A percentile compares a stretch with the other conserved stretches of the same genome.
These are phyloP conservation scores for Pseudogymnoascus sp. DNA, from an alignment of 2,329 filamentous ascomycete genomes.

Conservation along the genomic window DNA sequence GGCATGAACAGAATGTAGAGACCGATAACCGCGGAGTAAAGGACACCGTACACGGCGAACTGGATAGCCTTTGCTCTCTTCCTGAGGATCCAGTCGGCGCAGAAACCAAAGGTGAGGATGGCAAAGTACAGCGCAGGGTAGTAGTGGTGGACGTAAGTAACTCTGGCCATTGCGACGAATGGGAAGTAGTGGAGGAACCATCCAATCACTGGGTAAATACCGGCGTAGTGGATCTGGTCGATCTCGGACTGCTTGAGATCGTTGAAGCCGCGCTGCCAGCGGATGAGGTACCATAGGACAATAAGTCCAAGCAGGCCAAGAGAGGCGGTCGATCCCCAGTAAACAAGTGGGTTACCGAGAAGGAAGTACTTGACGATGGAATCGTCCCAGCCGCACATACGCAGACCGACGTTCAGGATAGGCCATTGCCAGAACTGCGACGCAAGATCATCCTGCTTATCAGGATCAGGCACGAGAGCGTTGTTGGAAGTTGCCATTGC, in stretches of 20 bases:
- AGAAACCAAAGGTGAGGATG: conserved; percentile 81
- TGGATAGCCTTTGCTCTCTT: conserved; percentile 57
- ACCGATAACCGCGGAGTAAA: conserved; percentile 69
- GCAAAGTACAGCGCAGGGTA: conserved; percentile 98
- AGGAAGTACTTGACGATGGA: conserved; percentile 96
- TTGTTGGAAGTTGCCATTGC: conserved; percentile 99
- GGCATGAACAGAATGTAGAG: conserved; percentile 87
- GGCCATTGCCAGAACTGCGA: conserved; percentile 99
- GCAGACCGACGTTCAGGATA: conserved; percentile 84
- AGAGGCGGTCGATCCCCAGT: conserved; percentile 84
- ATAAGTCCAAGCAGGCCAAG: conserved; percentile 66
- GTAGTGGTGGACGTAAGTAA: conserved; percentile 99
- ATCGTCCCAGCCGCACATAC: conserved; percentile 99
- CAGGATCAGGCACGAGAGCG: conserved; percentile 89
- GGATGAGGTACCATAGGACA: conserved; percentile 75
- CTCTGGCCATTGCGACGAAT: conserved; percentile 95
- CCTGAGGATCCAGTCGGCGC: conserved; percentile 73
- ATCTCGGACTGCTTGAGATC: conserved; percentile 75
- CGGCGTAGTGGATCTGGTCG: conserved; percentile 90
- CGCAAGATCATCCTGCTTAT: conserved; percentile 97
- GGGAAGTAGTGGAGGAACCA: conserved; percentile 97
- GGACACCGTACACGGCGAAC: conserved; percentile 59
- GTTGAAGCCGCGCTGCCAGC: conserved; percentile 90
- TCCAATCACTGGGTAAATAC: conserved; percentile 81
- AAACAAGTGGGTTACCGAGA: conserved; percentile 89